Conservation (phyloP, 148 eudicot genomes). For the Pouteria glomerata region DNA sequence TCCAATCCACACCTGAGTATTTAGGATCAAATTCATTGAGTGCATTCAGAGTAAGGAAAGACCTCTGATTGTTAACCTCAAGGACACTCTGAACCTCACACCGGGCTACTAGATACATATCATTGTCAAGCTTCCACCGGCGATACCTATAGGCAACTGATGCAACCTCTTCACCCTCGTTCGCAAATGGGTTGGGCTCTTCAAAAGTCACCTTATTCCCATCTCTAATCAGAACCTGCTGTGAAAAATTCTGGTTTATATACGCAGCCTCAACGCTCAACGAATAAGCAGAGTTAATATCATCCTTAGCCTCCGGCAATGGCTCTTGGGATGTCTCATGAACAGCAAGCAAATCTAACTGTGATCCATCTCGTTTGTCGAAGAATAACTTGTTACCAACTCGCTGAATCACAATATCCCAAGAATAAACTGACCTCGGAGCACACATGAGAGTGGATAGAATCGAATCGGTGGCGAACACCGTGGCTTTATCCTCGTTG, state of each 20-base stretch:
- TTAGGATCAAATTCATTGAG: constrained; percentile 91
- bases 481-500: constrained; percentile 92
- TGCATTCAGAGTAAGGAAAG: constrained; percentile 73
- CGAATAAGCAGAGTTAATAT: constrained; percentile 75
- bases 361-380: constrained; percentile 89
- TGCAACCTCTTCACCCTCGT: constrained; percentile 88
- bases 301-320: constrained; percentile 78
- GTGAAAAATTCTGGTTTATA: constrained; percentile 90
- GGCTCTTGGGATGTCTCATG: constrained; percentile 96
- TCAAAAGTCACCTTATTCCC: constrained; percentile 82
- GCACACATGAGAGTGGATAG: constrained; percentile 80
- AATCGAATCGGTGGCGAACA: constrained; percentile 82
- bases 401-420: constrained; percentile 92
- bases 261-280: constrained; percentile 85
- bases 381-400: constrained; percentile 92
- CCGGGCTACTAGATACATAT: constrained; percentile 66
- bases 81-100: constrained; percentile 85
- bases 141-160: constrained; percentile 85
- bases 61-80: constrained; percentile 58
- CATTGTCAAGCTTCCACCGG: constrained; percentile 84
- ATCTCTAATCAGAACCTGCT: constrained; percentile 78
- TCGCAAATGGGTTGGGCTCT: constrained; percentile 87
- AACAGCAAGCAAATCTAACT: constrained; percentile 63
- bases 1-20: constrained; percentile 94
- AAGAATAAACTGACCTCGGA: constrained; percentile 78